Percentiles rank a stretch among this genome's conserved stretches.
Evolutionary conservation across 1,284 basidiomycete species (phyloP).

Genomic region (Bondarzewia mesenterica): DNA sequence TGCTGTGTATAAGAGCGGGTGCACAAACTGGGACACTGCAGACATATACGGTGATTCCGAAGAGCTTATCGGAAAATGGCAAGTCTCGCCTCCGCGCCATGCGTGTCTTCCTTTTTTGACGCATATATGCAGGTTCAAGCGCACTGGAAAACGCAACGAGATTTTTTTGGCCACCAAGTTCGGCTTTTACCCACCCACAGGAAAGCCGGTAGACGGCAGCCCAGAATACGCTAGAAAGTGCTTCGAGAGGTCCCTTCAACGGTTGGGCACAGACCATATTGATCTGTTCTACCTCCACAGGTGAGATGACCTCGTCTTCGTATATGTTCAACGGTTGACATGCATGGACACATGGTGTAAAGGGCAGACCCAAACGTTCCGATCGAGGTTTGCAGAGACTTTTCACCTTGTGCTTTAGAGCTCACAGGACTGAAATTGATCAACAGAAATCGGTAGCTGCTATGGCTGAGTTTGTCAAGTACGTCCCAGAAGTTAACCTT

Average conservation of each 20-base stretch:
- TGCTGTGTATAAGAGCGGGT: constrained; percentile 5
- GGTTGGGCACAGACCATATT: constrained; percentile 34
- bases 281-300: constrained; percentile 27
- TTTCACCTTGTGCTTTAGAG: too few relatives aligned
- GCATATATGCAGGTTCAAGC: constrained; percentile 23
- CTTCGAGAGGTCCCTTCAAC: constrained; percentile 27
- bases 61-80: constrained; percentile 9
- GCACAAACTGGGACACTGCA: constrained; percentile 9
- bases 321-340: too few relatives aligned
- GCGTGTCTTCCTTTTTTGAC: neutral
- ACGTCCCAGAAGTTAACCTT: neutral
- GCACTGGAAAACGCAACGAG: constrained; percentile 29
- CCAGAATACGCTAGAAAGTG: constrained; percentile 28
- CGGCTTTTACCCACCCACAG: constrained; percentile 21
- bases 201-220: constrained; percentile 18
- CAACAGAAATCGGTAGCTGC: constrained; percentile 31
- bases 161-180: constrained; percentile 49
- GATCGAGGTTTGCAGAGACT: too few relatives aligned
- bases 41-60: constrained; percentile 7
- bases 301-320: neutral
- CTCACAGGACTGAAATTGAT: constrained; percentile 5
- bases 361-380: constrained; percentile 8
- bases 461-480: constrained; percentile 50
- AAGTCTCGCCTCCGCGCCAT: neutral
- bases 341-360: too few relatives aligned